These are phyloP conservation scores for Macroventuria anomochaeta DNA, from an alignment of 2,329 filamentous ascomycete species.

Conservation along the genomic window DNA sequence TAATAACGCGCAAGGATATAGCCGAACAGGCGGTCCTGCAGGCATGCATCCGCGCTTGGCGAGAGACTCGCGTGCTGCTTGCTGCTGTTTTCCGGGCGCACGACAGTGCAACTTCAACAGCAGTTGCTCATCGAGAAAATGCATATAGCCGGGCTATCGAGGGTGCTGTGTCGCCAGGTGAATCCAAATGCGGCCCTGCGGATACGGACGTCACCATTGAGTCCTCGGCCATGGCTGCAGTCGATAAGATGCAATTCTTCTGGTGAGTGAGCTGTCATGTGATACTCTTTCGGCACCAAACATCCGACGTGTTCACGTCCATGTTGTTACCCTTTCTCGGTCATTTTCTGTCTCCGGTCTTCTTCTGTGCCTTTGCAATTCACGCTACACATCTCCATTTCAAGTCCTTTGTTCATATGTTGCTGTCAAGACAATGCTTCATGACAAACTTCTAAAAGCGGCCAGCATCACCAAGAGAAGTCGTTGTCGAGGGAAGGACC, in stretches of 20 bases:
- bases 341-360: slow-evolving; percentile 14
- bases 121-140: slow-evolving; percentile 23
- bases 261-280: slow-evolving; percentile 44
- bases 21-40: slow-evolving; percentile 19
- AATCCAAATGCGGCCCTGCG: slow-evolving; percentile 9
- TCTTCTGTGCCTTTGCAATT: not conserved
- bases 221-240: slow-evolving; percentile 23
- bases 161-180: slow-evolving; percentile 33
- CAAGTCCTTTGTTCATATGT: not conserved
- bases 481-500: slow-evolving; percentile 67
- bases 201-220: slow-evolving; percentile 14
- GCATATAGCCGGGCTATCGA: slow-evolving; percentile 32
- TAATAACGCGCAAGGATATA: slow-evolving; percentile 21
- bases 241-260: slow-evolving; percentile 40
- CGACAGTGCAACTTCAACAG: slow-evolving; percentile 19
- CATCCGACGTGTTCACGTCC: slow-evolving; percentile 1
- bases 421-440: not conserved
- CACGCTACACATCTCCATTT: not conserved
- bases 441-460: slow-evolving; percentile 3
- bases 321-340: slow-evolving; percentile 1
- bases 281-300: slow-evolving; percentile 21
- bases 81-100: slow-evolving; percentile 22
- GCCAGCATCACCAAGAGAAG: slow-evolving; percentile 31
- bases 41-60: slow-evolving; percentile 31
- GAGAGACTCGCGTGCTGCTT: slow-evolving; percentile 15